Evolutionary conservation across 768 basidiomycete genomes (phyloP).

Genomic region (Lactifluus echinatus): DNA sequence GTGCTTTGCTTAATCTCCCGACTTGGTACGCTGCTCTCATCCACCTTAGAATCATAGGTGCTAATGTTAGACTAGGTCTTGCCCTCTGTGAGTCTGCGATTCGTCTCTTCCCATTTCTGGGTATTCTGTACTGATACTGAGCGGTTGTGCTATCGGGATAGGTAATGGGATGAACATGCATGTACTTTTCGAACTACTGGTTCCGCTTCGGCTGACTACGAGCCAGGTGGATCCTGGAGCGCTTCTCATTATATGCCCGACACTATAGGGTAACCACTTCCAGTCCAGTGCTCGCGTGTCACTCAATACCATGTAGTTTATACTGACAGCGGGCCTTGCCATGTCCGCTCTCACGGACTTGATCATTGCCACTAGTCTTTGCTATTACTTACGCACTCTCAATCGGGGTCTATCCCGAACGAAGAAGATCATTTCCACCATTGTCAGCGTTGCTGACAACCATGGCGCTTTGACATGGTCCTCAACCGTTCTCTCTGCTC

Average conservation of each 20-base stretch:
- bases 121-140: background rate
- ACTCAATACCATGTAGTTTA: background rate
- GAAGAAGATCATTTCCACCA: constrained; percentile 8
- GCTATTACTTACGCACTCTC: constrained; percentile 16
- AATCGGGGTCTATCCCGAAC: constrained; percentile 2
- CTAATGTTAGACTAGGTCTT: background rate
- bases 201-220: background rate
- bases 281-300: background rate
- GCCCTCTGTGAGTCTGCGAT: background rate
- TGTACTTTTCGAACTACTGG: background rate
- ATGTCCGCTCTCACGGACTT: constrained; percentile 12
- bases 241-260: background rate
- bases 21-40: background rate
- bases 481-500: background rate
- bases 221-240: background rate
- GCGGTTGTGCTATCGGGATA: background rate
- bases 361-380: constrained; percentile 5
- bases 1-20: background rate
- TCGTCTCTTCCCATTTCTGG: background rate
- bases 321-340: constrained; percentile 5
- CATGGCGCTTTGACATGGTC: constrained; percentile 17
- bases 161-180: background rate
- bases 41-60: background rate
- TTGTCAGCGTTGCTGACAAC: constrained; percentile 11
- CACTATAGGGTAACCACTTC: background rate